Base-by-base conservation (phyloP, 306 rosid genomes). In the Medicago lupulina region DNA sequence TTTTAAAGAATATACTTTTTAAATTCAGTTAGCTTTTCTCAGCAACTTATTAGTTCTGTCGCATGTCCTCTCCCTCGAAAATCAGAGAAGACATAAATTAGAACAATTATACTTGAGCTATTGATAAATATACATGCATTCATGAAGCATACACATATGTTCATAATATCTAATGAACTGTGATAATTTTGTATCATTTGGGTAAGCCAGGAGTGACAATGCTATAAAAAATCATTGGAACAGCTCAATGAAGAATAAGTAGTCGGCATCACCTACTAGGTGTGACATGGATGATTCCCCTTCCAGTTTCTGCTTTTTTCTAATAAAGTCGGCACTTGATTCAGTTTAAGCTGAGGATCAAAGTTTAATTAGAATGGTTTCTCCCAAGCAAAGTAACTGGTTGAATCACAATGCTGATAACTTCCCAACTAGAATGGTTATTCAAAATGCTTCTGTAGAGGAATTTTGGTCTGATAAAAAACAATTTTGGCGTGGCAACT, bases 191-290 rank as follows among this genome's bases (percentile, higher is more conserved):
- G 40, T 60, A 19, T 76, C 55, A 63, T 69, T 73, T 65, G 71
- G 18, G 75, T 19, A 57, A 76, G 12, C 54, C 85, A 90, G 91
- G 89, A 78, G 86, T 74, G 83, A 85, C 76, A 88, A 90, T 80
- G 91, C 90, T 46, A 81, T 90, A 40, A 90, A 88, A 82, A 90
- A 88, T 74, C 84, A 83, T 64, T 90, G 93, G 96, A 85, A 90
- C 51, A 58, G 83, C 79, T 78, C 84, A n/a, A 64, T 83, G 83
- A 90, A 85, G 85, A 86, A 85, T 84, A 86, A 79, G 69, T 6
- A 31, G 50, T 84, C 63, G 44, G 63, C 71, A 58, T 76, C 93
- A 17, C 85, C 75, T 14, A 43, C 34, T 43, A 78, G 81, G 12
- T 43, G 61, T 75, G 84, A 75, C 60, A 17, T 6, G 41, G 65